Base-by-base conservation (phyloP, 2,329 filamentous ascomycete genomes). In the Sordariomycetes sp. region DNA sequence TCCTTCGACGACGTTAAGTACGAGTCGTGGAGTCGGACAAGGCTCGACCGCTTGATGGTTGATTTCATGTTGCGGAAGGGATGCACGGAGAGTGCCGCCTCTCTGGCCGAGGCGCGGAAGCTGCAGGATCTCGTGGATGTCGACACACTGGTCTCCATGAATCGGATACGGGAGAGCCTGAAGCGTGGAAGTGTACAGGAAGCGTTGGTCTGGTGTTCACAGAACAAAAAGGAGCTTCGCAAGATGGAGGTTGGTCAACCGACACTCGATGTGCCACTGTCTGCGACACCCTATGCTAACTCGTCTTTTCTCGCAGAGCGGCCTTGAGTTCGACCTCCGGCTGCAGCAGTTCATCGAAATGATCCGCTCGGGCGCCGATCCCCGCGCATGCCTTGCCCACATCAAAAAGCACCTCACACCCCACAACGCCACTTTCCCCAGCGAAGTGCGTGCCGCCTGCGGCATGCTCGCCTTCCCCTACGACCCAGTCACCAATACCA, bases 261-360 rank as follows among this genome's bases (percentile, higher is more conserved):
- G 7, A n/a, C 8, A 50, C 20, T 24, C 6, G 14, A 50, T n/a
- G 6, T 12, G 4, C 6, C 8, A 11, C 22, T 8, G 8, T 8
- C 12, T 24, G 3, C 20, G n/a, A 22, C 5, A 24, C 46, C 22
- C 22, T 35, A 8, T 6, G n/a, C n/a, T 20, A 37, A 52, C 52
- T 25, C 18, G 20, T 37, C 11, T 14, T 46, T 50, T 4, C 8
- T 12, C 11, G 14, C 64, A 90, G 79, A 90, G 87, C 66, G 89
- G 88, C 63, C 80, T 99, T 18, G 94, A 99, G 71, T 96, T 96
- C 67, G 90, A 96, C 78, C 81, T 99, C 51, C 86, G 94, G 14
- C 80, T 95, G 65, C 94, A 99, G 71, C 92, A 97, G 70, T 97
- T 92, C 70, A 92, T 97, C 65, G 94, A 97, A 72, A 79, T 97